Percentiles rank a stretch among this genome's conserved stretches.
These are phyloP conservation scores for Patellifolia procumbens DNA, from an alignment of 179 eudicot species.

Conservation along the genomic window DNA sequence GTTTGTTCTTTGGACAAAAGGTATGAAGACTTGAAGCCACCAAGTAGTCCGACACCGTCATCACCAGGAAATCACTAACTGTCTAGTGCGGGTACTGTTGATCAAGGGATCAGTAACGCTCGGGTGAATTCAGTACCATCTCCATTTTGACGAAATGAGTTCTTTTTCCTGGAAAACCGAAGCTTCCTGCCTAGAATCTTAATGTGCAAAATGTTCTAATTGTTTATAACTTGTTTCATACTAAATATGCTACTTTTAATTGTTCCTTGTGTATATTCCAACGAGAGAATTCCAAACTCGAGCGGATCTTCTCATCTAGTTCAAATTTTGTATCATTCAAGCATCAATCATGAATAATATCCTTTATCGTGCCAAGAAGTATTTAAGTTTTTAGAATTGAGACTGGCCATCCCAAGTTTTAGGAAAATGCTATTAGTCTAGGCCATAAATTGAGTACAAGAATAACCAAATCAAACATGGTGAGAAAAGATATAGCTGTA, in stretches of 20 bases:
- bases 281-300: neutral
- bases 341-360: neutral
- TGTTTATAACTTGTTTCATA: neutral
- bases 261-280: neutral
- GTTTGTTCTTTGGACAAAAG: slow-evolving; percentile 26
- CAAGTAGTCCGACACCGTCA: slow-evolving; percentile 62
- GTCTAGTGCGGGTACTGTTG: neutral
- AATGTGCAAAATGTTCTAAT: neutral
- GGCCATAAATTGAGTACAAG: too few relatives aligned
- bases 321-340: neutral
- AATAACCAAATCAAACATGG: too few relatives aligned
- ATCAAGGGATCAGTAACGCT: neutral
- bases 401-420: too few relatives aligned
- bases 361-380: neutral
- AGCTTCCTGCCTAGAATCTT: neutral
- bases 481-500: too few relatives aligned
- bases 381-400: too few relatives aligned
- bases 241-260: neutral
- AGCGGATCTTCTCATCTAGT: neutral
- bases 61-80: slow-evolving; percentile 29
- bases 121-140: neutral
- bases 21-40: slow-evolving; percentile 80
- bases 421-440: too few relatives aligned
- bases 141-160: neutral
- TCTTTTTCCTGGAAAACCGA: neutral